phyloP scores from a whole-genome alignment of 1,284 basidiomycete species.

The Ganoderma multipileum region DNA sequence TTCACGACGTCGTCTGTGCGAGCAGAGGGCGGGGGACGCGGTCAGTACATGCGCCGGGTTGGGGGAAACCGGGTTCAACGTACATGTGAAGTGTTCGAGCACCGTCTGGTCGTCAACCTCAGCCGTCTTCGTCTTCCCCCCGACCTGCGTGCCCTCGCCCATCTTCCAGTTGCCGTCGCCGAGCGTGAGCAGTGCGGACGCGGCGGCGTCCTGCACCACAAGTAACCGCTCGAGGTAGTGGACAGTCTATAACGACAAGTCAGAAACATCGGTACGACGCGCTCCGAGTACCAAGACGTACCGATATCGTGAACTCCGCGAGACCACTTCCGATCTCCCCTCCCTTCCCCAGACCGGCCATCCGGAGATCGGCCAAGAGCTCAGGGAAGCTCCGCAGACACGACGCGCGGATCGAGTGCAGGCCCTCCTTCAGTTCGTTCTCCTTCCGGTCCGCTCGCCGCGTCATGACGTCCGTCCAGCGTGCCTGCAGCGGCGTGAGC shows the following conservation, averaged over 20 bases:
- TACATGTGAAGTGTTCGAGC: constrained; percentile 77
- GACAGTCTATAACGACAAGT: constrained; percentile 56
- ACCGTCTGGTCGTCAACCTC: constrained; percentile 66
- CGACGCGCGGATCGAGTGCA: constrained; percentile 66
- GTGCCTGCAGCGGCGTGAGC: constrained; percentile 57
- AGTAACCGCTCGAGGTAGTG: constrained; percentile 73
- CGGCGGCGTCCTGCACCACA: constrained; percentile 69
- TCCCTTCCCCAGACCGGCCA: constrained; percentile 57
- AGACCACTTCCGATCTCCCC: constrained; percentile 64
- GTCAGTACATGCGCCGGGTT: constrained; percentile 9
- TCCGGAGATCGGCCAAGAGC: constrained; percentile 76
- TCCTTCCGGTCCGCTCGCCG: constrained; percentile 55
- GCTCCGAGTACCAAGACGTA: constrained; percentile 39
- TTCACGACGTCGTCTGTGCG: constrained; percentile 70
- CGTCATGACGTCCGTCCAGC: constrained; percentile 72
- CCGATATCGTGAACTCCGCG: constrained; percentile 67
- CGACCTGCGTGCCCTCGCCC: constrained; percentile 78
- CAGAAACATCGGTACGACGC: too few species aligned
- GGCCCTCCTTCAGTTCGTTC: constrained; percentile 74
- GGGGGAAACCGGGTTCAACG: constrained; percentile 35
- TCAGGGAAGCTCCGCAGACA: constrained; percentile 84
- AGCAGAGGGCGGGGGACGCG: too few species aligned
- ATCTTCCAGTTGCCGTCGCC: constrained; percentile 90
- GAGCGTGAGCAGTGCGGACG: constrained; percentile 66
- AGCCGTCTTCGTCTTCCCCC: constrained; percentile 55